phyloP scores from a whole-genome alignment of 345 rosid genomes.

The Cardamine chenopodiifolia region DNA sequence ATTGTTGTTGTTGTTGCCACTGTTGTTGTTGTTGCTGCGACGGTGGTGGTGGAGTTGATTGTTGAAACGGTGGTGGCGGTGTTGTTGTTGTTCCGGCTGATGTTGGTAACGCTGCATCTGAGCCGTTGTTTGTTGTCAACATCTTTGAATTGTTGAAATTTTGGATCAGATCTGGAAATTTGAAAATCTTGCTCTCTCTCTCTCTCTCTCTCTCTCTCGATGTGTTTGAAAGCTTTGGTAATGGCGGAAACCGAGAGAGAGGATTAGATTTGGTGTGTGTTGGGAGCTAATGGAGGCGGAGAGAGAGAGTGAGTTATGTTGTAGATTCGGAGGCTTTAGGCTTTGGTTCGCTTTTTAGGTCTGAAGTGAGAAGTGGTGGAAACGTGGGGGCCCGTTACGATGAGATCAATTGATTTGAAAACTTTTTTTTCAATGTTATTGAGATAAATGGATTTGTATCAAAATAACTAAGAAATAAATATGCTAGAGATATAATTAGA shows the following conservation, averaged over 20 bases:
- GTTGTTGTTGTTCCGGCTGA: conserved; percentile 44
- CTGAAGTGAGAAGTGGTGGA: conserved; percentile 36
- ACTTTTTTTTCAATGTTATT: too few species aligned
- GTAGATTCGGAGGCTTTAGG: conserved; percentile 41
- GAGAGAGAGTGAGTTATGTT: conserved; percentile 26
- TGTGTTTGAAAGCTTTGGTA: neutral
- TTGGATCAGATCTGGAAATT: conserved; percentile 35
- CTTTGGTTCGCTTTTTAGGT: conserved; percentile 23
- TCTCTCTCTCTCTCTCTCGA: conserved; percentile 19
- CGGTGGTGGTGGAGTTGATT: conserved; percentile 43
- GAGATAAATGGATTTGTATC: neutral
- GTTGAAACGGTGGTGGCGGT: conserved; percentile 47
- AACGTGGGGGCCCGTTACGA: conserved; percentile 43
- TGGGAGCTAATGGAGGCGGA: conserved; percentile 40
- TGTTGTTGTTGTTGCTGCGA: conserved; percentile 42
- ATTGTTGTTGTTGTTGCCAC: conserved; percentile 50
- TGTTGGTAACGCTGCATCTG: conserved; percentile 46
- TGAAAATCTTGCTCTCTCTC: neutral
- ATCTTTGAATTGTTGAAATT: conserved; percentile 22
- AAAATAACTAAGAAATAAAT: neutral
- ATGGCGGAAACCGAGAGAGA: conserved; percentile 37
- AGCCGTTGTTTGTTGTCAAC: conserved; percentile 47
- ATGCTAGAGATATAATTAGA: neutral
- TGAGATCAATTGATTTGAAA: too few species aligned
- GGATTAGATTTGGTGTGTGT: conserved; percentile 21